Evolutionary conservation across 129 eudicot genomes (phyloP).

Genomic region (Kitagawia praeruptora): DNA sequence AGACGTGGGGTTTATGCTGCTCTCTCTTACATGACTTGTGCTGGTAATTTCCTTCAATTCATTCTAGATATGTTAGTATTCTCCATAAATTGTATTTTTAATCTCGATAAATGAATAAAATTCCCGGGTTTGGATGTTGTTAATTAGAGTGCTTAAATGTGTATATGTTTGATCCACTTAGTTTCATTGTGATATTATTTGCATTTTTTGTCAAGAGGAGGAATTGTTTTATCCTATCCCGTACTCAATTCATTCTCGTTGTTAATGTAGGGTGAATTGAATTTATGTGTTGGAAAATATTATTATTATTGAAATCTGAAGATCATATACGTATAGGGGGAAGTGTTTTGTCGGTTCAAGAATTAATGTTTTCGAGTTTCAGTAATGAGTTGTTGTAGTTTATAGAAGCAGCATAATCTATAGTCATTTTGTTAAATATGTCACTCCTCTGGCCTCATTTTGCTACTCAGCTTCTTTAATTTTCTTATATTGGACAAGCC

Average conservation of each 20-base stretch:
- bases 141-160: neutral
- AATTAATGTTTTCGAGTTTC: neutral
- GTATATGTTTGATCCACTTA: neutral
- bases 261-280: neutral
- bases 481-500: neutral
- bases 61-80: neutral
- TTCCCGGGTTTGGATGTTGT: neutral
- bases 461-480: neutral
- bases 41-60: slow-evolving; percentile 37
- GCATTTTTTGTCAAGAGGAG: neutral
- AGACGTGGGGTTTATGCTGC: slow-evolving; percentile 88
- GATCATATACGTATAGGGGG: neutral
- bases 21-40: slow-evolving; percentile 86
- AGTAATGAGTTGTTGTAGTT: neutral
- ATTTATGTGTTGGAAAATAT: neutral
- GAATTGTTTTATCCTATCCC: neutral
- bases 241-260: neutral
- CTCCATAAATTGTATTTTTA: neutral
- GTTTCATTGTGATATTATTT: neutral
- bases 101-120: neutral
- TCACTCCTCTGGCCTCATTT: neutral
- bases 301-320: neutral
- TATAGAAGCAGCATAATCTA: neutral
- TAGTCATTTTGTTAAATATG: neutral
- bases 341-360: neutral